Conservation (phyloP, 2,329 filamentous ascomycete species). For the Torrubiellomyces zombiae region DNA sequence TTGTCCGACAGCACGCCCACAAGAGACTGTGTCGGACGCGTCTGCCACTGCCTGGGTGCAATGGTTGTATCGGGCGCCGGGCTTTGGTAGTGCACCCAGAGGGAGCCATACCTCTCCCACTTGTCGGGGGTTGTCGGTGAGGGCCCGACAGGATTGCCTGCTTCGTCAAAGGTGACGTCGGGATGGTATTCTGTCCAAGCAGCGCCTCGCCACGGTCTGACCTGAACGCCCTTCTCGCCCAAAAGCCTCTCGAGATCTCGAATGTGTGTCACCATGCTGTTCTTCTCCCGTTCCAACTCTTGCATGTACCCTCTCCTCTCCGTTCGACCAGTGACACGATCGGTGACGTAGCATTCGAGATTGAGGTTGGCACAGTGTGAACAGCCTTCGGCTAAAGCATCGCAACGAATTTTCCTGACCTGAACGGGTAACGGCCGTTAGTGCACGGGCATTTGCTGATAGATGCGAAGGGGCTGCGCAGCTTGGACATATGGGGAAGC, state of each 20-base stretch:
- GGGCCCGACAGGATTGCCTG: constrained; percentile 8
- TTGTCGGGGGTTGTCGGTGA: constrained; percentile 10
- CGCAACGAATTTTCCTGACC: constrained; percentile 78
- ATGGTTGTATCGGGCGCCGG: constrained; percentile 6
- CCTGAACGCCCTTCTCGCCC: constrained; percentile 41
- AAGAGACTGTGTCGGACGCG: constrained; percentile 42
- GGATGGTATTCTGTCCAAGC: constrained; percentile 13
- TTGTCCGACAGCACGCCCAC: constrained; percentile 48
- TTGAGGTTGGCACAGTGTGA: constrained; percentile 64
- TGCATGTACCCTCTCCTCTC: constrained; percentile 65
- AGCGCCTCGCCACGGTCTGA: constrained; percentile 29
- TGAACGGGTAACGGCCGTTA: too few species aligned
- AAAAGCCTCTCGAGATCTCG: constrained; percentile 52
- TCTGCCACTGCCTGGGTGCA: constrained; percentile 16
- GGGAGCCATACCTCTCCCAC: constrained; percentile 16
- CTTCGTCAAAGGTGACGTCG: constrained; percentile 10
- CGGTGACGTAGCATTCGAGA: constrained; percentile 68
- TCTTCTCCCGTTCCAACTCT: constrained; percentile 56
- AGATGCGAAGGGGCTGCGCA: not conserved
- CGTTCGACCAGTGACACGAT: constrained; percentile 70
- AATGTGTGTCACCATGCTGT: constrained; percentile 49
- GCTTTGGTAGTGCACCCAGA: constrained; percentile 12
- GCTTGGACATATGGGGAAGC: too few species aligned
- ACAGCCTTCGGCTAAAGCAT: constrained; percentile 64
- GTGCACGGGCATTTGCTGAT: not conserved